Percentiles rank a stretch among this genome's conserved stretches.
These are phyloP conservation scores for Podila horticola DNA, from an alignment of 192 early-diverging fungal species.

Conservation along the genomic window DNA sequence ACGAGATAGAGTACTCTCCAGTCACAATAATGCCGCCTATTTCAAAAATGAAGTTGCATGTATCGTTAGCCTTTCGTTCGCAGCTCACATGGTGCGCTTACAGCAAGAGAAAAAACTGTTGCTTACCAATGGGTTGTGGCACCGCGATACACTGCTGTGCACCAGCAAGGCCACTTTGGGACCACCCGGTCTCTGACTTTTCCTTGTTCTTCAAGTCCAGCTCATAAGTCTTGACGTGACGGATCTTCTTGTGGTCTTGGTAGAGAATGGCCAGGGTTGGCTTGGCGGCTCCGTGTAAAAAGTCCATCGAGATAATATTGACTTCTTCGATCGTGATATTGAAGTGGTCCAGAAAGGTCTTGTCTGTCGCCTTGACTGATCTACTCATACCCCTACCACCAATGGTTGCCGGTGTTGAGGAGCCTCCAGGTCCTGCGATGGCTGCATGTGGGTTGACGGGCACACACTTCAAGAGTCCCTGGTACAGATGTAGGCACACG, in stretches of 20 bases:
- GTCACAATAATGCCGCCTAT: constrained; percentile 66
- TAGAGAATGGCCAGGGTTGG: constrained; percentile 68
- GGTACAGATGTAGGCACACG: constrained; percentile 71
- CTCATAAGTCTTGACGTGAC: constrained; percentile 67
- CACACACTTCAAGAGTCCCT: constrained; percentile 75
- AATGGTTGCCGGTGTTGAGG: constrained; percentile 4
- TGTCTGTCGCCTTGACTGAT: constrained; percentile 1
- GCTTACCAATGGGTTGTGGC: constrained; percentile 53
- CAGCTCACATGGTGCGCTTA: neutral
- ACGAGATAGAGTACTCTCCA: constrained; percentile 66
- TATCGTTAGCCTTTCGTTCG: neutral
- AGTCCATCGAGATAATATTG: constrained; percentile 60
- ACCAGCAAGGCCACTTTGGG: constrained; percentile 56
- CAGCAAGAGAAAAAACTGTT: neutral
- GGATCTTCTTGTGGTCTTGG: constrained; percentile 60
- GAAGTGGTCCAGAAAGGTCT: constrained; percentile 17
- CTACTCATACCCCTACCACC: neutral
- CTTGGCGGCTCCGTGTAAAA: constrained; percentile 44
- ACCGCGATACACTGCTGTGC: constrained; percentile 69
- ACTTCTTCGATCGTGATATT: constrained; percentile 60
- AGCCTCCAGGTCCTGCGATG: neutral
- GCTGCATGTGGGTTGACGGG: constrained; percentile 53
- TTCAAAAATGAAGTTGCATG: neutral
- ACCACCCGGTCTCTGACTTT: constrained; percentile 39
- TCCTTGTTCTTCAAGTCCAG: constrained; percentile 61